Evolutionary conservation across 2,329 filamentous ascomycete genomes (phyloP), one percentile per base, ranked within the genome.

Genomic region (Stagonosporopsis vannaccii): DNA sequence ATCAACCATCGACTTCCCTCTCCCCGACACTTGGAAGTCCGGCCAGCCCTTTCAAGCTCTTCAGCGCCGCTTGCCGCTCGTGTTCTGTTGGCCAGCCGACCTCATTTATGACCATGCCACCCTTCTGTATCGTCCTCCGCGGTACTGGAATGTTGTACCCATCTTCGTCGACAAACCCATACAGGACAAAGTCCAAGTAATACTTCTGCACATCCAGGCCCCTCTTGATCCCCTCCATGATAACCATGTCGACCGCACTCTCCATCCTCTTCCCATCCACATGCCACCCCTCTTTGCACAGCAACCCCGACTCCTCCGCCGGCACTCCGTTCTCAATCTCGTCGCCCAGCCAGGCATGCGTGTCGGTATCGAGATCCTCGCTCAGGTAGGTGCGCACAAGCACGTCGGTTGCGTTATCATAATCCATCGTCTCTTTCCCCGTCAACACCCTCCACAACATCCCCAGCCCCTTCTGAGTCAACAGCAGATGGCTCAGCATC

Each of bases 151-250:
- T 65, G 68, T 86, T 82, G 59, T 77, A 70, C 44, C 84, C 80
- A 4, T 69, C 39, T 13, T 5, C 23, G 71, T 89, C 80, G 25
- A 88, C 76, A 67, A 83, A 83, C 0, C 90, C 89, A 79, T 84
- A 90, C 15, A 84, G 59, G 62, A 87, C 79, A 81, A 90, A 87
- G 54, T 82, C 77, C 13, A 81, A 64, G 42, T 87, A 78, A 63
- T 84, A 79, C 12, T 77, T 58, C 51, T 87, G 79, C n/a, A 90
- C 70, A 20, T 80, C 60, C 30, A 90, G 68, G 0, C 79, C 70
- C 15, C 89, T 77, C 15, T 80, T 75, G 0, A 82, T 71, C 0
- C 81, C 77, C 67, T 92, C 89, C 12, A 78, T 67, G 37, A 85
- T 74, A 8, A 75, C 47, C 60, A 73, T 58, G 47, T 74, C 67